Evolutionary conservation across 768 basidiomycete genomes (phyloP), one percentile per base, ranked within the genome.

Genomic region (Cyathus striatus): DNA sequence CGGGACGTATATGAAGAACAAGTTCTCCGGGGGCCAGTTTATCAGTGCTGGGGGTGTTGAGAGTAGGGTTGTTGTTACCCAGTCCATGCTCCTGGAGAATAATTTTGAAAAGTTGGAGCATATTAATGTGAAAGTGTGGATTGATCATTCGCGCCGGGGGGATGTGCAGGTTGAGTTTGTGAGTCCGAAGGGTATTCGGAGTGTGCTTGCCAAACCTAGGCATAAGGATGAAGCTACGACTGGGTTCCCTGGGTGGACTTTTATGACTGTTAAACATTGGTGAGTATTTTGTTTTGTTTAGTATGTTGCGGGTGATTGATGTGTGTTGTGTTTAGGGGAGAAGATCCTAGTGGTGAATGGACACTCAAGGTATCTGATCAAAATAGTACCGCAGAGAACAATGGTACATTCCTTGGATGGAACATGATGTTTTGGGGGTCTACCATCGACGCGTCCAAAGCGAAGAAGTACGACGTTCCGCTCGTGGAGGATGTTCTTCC

Each of bases 221-320:
- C 55, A 69, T 23, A 69, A 69, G 12, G 96, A 99, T 57, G 60
- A 59, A 25, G 82, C 75, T 14, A 60, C 54, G 4, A 73, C 70
- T 6, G 95, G 96, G 6, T 95, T 76, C 60, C 79, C 79, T 17
- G 94, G 90, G 1, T 99, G 96, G 96, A 84, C 76, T 16, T 99
- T 99, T 60, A 98, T 97, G 93, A 80, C 81, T 22, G 78, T 98
- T 43, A 99, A 99, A 63, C 96, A 99, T 56, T 99, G 96, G 95
- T 94, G 59, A 80, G 64, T n/a, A 35, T 13, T 43, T 35, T 16
- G 6, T 14, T 7, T 36, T 37, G 22, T 26, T 23, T 27, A 45
- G 25, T 50, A 18, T 20, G 9, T 44, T 27, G 37, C n/a, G 12
- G 39, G 20, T 47, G 6, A 44, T 62, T 32, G 65, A 46, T 23